Evolutionary conservation across 331 rosid species (phyloP), one percentile per base, ranked within the genome.

Genomic region (Pyrus hybrid): DNA sequence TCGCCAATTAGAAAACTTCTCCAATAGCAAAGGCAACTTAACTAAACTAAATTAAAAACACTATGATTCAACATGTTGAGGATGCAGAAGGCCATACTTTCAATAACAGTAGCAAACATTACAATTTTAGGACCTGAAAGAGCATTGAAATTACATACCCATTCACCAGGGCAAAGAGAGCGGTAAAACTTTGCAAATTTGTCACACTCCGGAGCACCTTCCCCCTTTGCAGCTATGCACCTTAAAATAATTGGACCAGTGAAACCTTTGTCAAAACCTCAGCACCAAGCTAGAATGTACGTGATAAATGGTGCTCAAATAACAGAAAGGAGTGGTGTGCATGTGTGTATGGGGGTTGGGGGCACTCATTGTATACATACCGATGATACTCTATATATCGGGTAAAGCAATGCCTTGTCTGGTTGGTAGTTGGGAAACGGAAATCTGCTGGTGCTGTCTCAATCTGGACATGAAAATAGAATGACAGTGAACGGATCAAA

Each of bases 351-450:
- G 60, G 28, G 4, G 5, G 72, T 18, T 76, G 43, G 74, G 53
- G 32, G 69, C 56, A 43, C 63, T 57, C 13, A 32, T 22, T 33
- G 41, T 32, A 35, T 18, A 21, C 71, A 70, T 85, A 90, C 98
- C 98, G 84, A 60, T 91, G 96, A 85, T 82, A 88, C 80, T 91
- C 98, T 47, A 93, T 61, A 58, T 93, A 91, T 67, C 95, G 90
- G 70, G 98, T 94, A 76, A 94, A 94, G 85, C 98, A 94, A 86
- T 94, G 98, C 93, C 96, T 91, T 6, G 97, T 88, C 81, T 91
- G 98, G 80, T 94, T 94, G 43, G 98, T 93, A 49, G 97, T 94
- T 67, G 98, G 98, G 74, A 94, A 94, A 47, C 98, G 96, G 77
- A 91, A 94, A 83, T 94, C 97, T 30, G 73, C 96, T 7, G 97